Evolutionary conservation across 768 basidiomycete genomes (phyloP), one percentile per base, ranked within the genome.

Genomic region (Russula dissimulans): DNA sequence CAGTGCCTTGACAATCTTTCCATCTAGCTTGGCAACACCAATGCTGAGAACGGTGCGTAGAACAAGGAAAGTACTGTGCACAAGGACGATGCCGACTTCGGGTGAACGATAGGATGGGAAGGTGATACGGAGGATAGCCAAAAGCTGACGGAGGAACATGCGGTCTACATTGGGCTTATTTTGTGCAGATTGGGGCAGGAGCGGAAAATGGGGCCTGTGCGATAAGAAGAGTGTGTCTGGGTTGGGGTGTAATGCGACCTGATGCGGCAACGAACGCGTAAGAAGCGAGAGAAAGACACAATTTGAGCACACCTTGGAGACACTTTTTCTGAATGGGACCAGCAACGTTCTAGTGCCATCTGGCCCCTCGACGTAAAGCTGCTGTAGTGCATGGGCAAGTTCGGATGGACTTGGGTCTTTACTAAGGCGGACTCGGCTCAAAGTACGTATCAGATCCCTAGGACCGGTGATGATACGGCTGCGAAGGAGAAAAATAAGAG

Each of bases 61-160:
- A 2, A 97, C 80, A 55, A 98, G 80, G 72, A 97, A 97, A 58
- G 79, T 80, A 0, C 91, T 91, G 72, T 97, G 95, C 0, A 86
- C 71, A 7, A 81, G 72, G 17, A 97, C 77, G 39, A 97, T 77
- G 36, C 86, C 75, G 0, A 85, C 77, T 67, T 97, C 93, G 64
- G 85, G 85, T 2, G 83, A 83, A 31, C 72, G 75, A 64, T 75
- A 78, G 42, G 78, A 81, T 18, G 82, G 89, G 66, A 86, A 83
- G 22, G 80, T 84, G 60, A 97, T 82, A 22, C 86, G 82, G 32
- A 93, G 71, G 54, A 95, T 83, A 2, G 89, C 82, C 15, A 81
- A 72, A 10, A 95, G 81, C 68, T 93, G 91, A 18, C 78, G 74
- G 60, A 91, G 71, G 69, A 91, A 93, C 0, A 79, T 73, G 49